phyloP scores from a whole-genome alignment of 192 early-diverging fungal genomes.

The Cetraspora pellucida region DNA sequence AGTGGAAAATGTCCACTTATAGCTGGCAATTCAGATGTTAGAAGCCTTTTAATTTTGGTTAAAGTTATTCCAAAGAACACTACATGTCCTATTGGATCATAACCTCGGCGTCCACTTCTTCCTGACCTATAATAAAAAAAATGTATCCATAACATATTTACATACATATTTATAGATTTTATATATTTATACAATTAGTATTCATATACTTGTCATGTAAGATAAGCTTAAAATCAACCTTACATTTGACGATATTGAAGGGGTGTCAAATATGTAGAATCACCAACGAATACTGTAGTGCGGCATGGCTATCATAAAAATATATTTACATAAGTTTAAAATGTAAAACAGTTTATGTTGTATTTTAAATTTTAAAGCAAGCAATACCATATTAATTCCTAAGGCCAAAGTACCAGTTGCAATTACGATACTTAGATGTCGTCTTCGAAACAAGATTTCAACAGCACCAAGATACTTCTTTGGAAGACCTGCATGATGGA shows the following conservation, averaged over 20 bases:
- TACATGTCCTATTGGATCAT: conserved; percentile 47
- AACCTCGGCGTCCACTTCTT: conserved; percentile 46
- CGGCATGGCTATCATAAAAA: conserved; percentile 22
- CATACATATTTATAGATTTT: too few relatives aligned
- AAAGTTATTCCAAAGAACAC: conserved; percentile 46
- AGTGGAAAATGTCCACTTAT: conserved; percentile 47
- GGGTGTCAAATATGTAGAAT: conserved; percentile 45
- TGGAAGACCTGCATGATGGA: conserved; percentile 47
- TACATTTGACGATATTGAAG: conserved; percentile 47
- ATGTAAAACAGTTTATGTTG: too few relatives aligned
- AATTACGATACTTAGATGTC: conserved; percentile 43
- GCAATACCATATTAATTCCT: conserved; percentile 47
- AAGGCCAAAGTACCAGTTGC: conserved; percentile 42
- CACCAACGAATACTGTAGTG: conserved; percentile 47
- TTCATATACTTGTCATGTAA: too few relatives aligned
- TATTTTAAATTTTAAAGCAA: too few relatives aligned
- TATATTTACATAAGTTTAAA: too few relatives aligned
- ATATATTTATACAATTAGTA: too few relatives aligned
- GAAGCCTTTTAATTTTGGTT: conserved; percentile 45
- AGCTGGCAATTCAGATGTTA: conserved; percentile 42
- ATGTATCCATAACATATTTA: too few relatives aligned
- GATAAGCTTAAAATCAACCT: too few relatives aligned
- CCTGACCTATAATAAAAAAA: conserved; percentile 45
- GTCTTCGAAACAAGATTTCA: conserved; percentile 43
- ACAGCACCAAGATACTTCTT: conserved; percentile 40